These are phyloP conservation scores for Fusarium globosum DNA, from an alignment of 2,329 filamentous ascomycete species.

Conservation along the genomic window DNA sequence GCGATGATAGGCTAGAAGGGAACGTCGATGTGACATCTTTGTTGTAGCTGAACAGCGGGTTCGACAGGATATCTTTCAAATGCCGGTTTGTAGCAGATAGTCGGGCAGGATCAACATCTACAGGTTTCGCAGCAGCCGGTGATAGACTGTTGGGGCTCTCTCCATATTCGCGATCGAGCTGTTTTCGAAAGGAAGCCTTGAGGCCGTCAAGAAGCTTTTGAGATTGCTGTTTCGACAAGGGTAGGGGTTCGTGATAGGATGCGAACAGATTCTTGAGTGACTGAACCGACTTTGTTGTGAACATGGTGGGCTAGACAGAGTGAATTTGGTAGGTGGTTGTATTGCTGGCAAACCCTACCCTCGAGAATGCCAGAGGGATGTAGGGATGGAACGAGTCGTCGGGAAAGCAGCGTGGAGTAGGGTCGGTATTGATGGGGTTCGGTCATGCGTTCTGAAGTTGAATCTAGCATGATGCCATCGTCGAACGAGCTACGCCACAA, in stretches of 20 bases:
- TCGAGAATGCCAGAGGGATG: neutral
- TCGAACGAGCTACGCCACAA: conserved; percentile 38
- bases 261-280: conserved; percentile 55
- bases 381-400: neutral
- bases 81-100: conserved; percentile 57
- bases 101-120: conserved; percentile 47
- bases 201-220: conserved; percentile 66
- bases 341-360: conserved; percentile 25
- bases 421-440: conserved; percentile 9
- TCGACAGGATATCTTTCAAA: conserved; percentile 66
- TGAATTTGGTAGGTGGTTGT: conserved; percentile 48
- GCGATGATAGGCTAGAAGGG: conserved; percentile 17
- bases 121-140: conserved; percentile 26
- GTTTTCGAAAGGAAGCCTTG: conserved; percentile 66
- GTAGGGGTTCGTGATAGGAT: conserved; percentile 62
- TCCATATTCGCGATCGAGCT: conserved; percentile 69
- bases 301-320: conserved; percentile 47
- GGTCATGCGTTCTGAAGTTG: conserved; percentile 19
- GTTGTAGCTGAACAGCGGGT: conserved; percentile 63
- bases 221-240: conserved; percentile 62
- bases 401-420: conserved; percentile 5
- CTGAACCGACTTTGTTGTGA: conserved; percentile 52
- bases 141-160: conserved; percentile 48
- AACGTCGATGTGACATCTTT: conserved; percentile 39
- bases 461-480: conserved; percentile 43